Percentiles rank a stretch among this genome's conserved stretches.
These are phyloP conservation scores for Beta lomatogona DNA, from an alignment of 179 eudicot species.

Conservation along the genomic window DNA sequence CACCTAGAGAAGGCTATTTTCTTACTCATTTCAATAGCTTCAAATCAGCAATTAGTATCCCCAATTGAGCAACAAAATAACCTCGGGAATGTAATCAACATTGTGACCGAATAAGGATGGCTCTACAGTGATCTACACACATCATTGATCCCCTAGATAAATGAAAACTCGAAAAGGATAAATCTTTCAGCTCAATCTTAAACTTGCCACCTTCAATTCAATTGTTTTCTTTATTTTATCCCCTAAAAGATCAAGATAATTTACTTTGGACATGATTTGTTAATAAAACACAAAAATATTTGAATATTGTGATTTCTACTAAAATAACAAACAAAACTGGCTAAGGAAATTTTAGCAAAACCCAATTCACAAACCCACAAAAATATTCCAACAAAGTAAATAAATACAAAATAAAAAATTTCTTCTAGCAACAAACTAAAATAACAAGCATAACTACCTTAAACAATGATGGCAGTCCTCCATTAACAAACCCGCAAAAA, in stretches of 20 bases:
- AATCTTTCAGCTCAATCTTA: background rate
- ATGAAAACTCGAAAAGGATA: background rate
- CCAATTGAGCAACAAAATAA: too few relatives aligned
- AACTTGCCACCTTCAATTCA: background rate
- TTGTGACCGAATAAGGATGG: background rate
- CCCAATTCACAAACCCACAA: background rate
- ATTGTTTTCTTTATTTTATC: background rate
- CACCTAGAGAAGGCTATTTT: background rate
- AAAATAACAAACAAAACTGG: background rate
- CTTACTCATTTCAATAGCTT: too few relatives aligned
- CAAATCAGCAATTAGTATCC: too few relatives aligned
- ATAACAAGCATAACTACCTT: background rate
- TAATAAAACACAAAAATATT: background rate
- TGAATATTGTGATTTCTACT: background rate
- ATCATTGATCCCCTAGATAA: background rate
- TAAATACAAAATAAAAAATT: background rate
- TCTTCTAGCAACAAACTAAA: background rate
- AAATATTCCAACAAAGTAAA: background rate
- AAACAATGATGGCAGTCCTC: background rate
- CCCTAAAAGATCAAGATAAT: background rate
- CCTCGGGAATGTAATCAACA: too few relatives aligned
- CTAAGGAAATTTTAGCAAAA: background rate
- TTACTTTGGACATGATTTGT: background rate
- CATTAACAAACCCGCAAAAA: background rate
- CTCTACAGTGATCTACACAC: background rate